A percentile compares a stretch with the other conserved stretches of the same genome.
Conservation (phyloP, 768 basidiomycete genomes). For the Tremella fuciformis region DNA sequence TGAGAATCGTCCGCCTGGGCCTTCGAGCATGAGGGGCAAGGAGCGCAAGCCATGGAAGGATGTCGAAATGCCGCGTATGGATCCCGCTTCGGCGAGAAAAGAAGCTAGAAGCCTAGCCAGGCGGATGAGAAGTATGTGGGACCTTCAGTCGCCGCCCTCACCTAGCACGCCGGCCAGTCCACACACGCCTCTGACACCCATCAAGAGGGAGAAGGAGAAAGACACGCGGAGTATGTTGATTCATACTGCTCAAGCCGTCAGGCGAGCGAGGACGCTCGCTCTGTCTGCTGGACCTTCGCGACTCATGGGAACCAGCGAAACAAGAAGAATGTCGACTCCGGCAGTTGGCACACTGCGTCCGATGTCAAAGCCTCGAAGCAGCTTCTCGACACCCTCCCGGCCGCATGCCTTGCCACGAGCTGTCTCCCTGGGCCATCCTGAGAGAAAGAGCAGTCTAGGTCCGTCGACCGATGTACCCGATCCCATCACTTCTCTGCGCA, state of each 20-base stretch:
- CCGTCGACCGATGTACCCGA: slow-evolving; percentile 10
- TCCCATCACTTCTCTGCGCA: slow-evolving; percentile 67
- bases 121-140: slow-evolving; percentile 15
- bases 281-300: slow-evolving; percentile 24
- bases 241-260: slow-evolving; percentile 31
- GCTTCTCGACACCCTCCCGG: slow-evolving; percentile 46
- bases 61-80: slow-evolving; percentile 33
- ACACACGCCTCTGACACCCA: slow-evolving; percentile 11
- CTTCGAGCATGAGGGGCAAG: not conserved
- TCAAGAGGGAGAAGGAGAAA: slow-evolving; percentile 1
- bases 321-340: slow-evolving; percentile 5
- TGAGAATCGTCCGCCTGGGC: slow-evolving; percentile 52
- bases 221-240: slow-evolving; percentile 16
- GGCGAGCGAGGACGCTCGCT: slow-evolving; percentile 34
- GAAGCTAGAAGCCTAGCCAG: slow-evolving; percentile 26
- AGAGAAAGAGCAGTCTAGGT: slow-evolving; percentile 26
- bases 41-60: slow-evolving; percentile 41
- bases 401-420: slow-evolving; percentile 28
- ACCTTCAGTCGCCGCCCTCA: not conserved
- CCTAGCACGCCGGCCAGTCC: not conserved
- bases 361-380: slow-evolving; percentile 11
- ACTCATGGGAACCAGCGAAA: not conserved
- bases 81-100: slow-evolving; percentile 23
- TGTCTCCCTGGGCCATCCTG: slow-evolving; percentile 15
- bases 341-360: slow-evolving; percentile 7